phyloP scores from a whole-genome alignment of 2,329 filamentous ascomycete genomes.

The Emericellopsis cladophorae region DNA sequence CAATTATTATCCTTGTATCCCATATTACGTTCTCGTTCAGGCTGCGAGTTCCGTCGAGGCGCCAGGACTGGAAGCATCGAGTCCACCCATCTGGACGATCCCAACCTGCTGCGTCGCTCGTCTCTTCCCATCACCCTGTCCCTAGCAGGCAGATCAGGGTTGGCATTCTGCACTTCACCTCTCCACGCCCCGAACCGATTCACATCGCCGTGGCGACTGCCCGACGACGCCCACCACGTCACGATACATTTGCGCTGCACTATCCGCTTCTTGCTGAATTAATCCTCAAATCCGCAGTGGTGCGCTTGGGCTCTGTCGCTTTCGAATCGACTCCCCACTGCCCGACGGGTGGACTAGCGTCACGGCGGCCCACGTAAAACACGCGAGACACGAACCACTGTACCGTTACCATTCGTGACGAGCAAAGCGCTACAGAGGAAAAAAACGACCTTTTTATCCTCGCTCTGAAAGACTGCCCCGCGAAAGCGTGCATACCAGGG shows the following conservation, averaged over 20 bases:
- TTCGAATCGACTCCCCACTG: conserved; percentile 1
- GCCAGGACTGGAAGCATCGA: conserved; percentile 2
- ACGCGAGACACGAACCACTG: background rate
- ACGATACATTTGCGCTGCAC: background rate
- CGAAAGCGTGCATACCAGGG: background rate
- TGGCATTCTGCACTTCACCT: conserved; percentile 2
- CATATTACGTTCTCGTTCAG: background rate
- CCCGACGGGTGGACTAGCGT: conserved; percentile 1
- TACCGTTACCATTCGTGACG: background rate
- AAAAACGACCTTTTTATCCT: too few species aligned
- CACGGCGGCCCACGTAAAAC: background rate
- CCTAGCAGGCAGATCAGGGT: conserved; percentile 2
- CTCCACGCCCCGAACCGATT: background rate
- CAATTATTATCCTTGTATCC: background rate
- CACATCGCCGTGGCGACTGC: background rate
- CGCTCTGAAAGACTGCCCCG: background rate
- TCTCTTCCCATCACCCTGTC: conserved; percentile 1
- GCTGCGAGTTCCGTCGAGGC: conserved; percentile 2
- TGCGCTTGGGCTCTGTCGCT: background rate
- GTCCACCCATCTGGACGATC: conserved; percentile 4
- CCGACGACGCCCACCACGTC: background rate
- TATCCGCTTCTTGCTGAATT: too few species aligned
- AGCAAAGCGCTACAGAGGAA: background rate
- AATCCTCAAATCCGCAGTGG: background rate
- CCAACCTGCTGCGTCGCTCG: background rate